Evolutionary conservation across 345 rosid species (phyloP).

Genomic region (Adansonia digitata): DNA sequence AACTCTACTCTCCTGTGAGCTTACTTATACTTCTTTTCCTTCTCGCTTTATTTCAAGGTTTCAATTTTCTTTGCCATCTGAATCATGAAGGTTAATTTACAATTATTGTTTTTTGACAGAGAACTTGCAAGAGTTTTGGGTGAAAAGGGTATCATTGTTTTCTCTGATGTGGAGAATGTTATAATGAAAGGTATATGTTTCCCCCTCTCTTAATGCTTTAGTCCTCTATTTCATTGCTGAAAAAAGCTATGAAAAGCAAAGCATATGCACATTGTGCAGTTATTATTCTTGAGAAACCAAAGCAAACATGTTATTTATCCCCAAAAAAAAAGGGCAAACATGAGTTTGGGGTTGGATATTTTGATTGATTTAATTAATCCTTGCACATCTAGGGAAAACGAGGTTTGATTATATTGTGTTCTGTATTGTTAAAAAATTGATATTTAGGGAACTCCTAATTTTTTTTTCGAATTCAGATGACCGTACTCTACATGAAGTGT

Average conservation of each 20-base stretch:
- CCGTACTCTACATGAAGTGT: conserved; percentile 71
- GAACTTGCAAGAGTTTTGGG: conserved; percentile 83
- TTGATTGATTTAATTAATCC: background rate
- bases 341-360: background rate
- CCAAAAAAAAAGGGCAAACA: background rate
- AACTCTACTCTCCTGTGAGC: conserved; percentile 79
- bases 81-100: background rate
- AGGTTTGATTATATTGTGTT: background rate
- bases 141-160: conserved; percentile 53
- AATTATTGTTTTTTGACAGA: conserved; percentile 31
- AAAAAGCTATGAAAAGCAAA: background rate
- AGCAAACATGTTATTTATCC: too few relatives aligned
- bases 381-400: background rate
- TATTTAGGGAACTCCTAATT: conserved; percentile 6
- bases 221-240: background rate
- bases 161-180: conserved; percentile 76
- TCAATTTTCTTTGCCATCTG: background rate
- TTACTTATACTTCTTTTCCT: background rate
- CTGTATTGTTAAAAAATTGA: background rate
- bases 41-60: background rate
- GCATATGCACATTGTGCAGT: conserved; percentile 3
- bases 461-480: conserved; percentile 29
- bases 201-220: background rate
- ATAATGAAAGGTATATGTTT: conserved; percentile 58
- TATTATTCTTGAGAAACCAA: conserved; percentile 4